Evolutionary conservation across 345 rosid genomes (phyloP).

Genomic region (Clarkia xantiana): DNA sequence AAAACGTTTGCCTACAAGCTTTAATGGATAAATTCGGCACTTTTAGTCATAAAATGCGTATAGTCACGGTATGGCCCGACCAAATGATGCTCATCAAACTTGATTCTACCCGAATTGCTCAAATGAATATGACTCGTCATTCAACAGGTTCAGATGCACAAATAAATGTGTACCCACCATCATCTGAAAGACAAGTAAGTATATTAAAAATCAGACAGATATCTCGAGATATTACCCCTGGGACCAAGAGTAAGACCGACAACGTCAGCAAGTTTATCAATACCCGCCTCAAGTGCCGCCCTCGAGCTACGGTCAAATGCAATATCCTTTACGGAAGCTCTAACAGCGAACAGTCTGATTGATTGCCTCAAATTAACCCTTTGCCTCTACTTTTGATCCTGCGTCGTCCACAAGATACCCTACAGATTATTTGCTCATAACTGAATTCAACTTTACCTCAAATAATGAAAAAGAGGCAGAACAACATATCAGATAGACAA

Average conservation of each 20-base stretch:
- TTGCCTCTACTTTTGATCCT: constrained; percentile 31
- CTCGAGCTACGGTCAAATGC: constrained; percentile 79
- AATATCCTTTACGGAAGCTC: constrained; percentile 74
- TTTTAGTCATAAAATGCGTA: too few species aligned
- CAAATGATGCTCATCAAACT: too few species aligned
- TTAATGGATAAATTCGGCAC: too few species aligned
- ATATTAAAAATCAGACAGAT: too few species aligned
- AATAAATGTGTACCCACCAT: too few species aligned
- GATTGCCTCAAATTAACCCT: constrained; percentile 38
- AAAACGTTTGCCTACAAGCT: too few species aligned
- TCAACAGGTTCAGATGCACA: too few species aligned
- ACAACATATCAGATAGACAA: too few species aligned
- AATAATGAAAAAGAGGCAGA: too few species aligned
- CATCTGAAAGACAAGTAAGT: not conserved
- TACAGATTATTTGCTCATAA: constrained; percentile 4
- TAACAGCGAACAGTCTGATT: constrained; percentile 42
- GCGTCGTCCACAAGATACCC: constrained; percentile 40
- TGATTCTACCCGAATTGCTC: too few species aligned
- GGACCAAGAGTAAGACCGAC: constrained; percentile 97
- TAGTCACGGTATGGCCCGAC: too few species aligned
- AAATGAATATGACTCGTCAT: too few species aligned
- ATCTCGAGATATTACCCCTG: constrained; percentile 40
- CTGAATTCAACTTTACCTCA: not conserved
- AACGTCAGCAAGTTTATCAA: constrained; percentile 88
- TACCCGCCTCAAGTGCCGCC: constrained; percentile 73